A percentile compares a stretch with the other conserved stretches of the same genome.
phyloP scores from a whole-genome alignment of 2,329 filamentous ascomycete species.

The Xylaria multiplex region DNA sequence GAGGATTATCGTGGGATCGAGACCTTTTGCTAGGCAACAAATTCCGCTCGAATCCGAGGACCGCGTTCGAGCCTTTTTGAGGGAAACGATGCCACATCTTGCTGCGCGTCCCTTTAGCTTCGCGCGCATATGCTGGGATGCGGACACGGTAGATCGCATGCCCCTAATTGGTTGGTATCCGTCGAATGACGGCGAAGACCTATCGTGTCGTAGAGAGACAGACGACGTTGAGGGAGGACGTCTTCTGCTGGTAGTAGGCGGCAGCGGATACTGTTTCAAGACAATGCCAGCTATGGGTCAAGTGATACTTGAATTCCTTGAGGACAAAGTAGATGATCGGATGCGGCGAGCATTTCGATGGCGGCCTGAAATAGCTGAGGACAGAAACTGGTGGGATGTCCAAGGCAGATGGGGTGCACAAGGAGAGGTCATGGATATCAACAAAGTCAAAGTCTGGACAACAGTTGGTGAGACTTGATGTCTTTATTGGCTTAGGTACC shows the following conservation, averaged over 20 bases:
- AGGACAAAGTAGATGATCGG: conserved; percentile 55
- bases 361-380: conserved; percentile 59
- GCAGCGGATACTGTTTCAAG: conserved; percentile 64
- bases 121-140: conserved; percentile 66
- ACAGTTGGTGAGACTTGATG: conserved; percentile 25
- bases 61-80: conserved; percentile 59
- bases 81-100: conserved; percentile 64
- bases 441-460: conserved; percentile 56
- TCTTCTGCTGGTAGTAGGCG: conserved; percentile 59
- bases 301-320: conserved; percentile 60
- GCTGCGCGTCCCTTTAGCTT: conserved; percentile 59
- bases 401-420: conserved; percentile 60
- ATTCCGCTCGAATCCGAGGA: conserved; percentile 59
- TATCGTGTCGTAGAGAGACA: conserved; percentile 33
- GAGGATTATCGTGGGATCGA: conserved; percentile 34
- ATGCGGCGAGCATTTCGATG: conserved; percentile 58
- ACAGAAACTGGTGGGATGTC: conserved; percentile 54
- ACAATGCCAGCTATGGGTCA: conserved; percentile 62
- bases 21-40: conserved; percentile 46
- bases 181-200: conserved; percentile 35
- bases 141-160: conserved; percentile 63
- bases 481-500: too few relatives aligned
- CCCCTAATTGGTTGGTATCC: conserved; percentile 64
- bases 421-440: conserved; percentile 60
- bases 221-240: conserved; percentile 47